These are phyloP conservation scores for Pulveroboletus frians DNA, from an alignment of 768 basidiomycete species.

Conservation along the genomic window DNA sequence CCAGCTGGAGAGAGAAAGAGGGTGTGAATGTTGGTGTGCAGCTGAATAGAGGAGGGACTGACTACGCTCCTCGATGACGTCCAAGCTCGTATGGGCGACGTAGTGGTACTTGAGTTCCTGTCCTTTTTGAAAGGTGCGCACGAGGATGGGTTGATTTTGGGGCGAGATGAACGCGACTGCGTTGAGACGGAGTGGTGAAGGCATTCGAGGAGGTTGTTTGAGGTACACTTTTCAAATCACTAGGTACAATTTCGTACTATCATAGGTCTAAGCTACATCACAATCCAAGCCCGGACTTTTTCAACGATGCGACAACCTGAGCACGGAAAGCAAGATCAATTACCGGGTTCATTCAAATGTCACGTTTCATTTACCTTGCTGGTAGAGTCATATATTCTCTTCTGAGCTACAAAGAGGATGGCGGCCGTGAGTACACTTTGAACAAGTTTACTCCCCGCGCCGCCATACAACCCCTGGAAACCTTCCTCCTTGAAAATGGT, in stretches of 20 bases:
- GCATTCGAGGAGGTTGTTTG: constrained; percentile 43
- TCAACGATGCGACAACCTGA: constrained; percentile 15
- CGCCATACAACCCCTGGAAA: constrained; percentile 78
- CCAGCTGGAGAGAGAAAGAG: constrained; percentile 15
- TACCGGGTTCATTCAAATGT: not conserved
- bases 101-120: constrained; percentile 83
- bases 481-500: constrained; percentile 79
- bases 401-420: constrained; percentile 87
- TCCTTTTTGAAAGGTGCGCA: constrained; percentile 62
- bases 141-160: constrained; percentile 72
- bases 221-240: not conserved
- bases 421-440: constrained; percentile 93
- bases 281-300: constrained; percentile 1
- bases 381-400: constrained; percentile 71
- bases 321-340: not conserved
- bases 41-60: constrained; percentile 25
- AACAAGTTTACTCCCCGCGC: constrained; percentile 79
- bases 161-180: constrained; percentile 84
- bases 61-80: constrained; percentile 92
- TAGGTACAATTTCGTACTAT: not conserved
- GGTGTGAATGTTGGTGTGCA: not conserved
- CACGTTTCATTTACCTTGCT: constrained; percentile 37
- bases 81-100: constrained; percentile 83
- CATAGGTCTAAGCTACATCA: not conserved
- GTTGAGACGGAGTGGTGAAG: constrained; percentile 63